These are phyloP conservation scores for Fusarium sp. DNA, from an alignment of 2,329 filamentous ascomycete genomes.

Conservation along the genomic window DNA sequence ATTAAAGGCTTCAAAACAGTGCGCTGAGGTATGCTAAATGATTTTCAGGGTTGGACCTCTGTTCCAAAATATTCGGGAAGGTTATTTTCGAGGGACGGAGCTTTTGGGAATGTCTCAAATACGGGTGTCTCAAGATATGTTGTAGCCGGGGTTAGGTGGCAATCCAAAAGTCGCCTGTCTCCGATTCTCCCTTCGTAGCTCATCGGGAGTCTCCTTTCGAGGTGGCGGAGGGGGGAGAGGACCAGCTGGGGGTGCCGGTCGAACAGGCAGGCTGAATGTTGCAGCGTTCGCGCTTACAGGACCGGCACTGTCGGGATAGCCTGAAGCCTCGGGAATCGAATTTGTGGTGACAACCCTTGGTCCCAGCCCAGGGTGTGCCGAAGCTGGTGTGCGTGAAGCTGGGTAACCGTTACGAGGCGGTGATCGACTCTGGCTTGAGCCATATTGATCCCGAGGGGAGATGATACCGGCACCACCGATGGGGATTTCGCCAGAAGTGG, in stretches of 20 bases:
- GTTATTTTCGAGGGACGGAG: conserved; percentile 14
- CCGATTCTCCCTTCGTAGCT: conserved; percentile 62
- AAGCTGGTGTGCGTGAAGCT: conserved; percentile 55
- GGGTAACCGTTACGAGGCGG: conserved; percentile 62
- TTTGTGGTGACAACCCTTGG: conserved; percentile 63
- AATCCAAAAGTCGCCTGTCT: conserved; percentile 65
- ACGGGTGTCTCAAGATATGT: conserved; percentile 40
- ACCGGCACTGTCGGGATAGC: conserved; percentile 52
- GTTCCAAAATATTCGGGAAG: conserved; percentile 35
- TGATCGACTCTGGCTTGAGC: conserved; percentile 60
- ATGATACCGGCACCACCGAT: conserved; percentile 68
- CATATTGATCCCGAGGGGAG: conserved; percentile 63
- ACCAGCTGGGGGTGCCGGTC: conserved; percentile 69
- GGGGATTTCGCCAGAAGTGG: conserved; percentile 79
- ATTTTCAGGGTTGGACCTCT: conserved; percentile 36
- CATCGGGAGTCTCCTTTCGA: conserved; percentile 66
- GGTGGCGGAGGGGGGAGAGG: conserved; percentile 70
- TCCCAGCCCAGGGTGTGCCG: conserved; percentile 63
- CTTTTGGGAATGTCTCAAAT: conserved; percentile 20
- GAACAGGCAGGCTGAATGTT: conserved; percentile 73
- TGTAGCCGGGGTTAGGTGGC: conserved; percentile 56
- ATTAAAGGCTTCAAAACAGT: conserved; percentile 43
- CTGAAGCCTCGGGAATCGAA: conserved; percentile 61
- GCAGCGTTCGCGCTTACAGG: conserved; percentile 58
- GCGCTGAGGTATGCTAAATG: conserved; percentile 51